Base-by-base conservation (phyloP, 2,329 filamentous ascomycete genomes). In the Alternaria tenuissima region DNA sequence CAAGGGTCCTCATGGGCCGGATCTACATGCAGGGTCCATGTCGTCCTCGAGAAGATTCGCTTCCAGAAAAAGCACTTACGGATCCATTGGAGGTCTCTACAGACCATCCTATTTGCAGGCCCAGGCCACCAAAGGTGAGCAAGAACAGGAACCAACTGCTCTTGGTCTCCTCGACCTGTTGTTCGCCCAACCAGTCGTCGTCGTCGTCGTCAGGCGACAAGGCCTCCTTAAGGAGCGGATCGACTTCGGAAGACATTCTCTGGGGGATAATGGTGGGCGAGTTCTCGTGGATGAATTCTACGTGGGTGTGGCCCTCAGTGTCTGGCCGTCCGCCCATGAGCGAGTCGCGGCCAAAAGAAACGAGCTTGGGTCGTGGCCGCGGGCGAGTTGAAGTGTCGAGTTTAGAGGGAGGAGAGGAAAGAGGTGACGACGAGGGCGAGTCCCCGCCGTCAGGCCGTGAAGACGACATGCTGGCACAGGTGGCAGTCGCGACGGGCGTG, bases 21-120 rank as follows among this genome's bases (percentile, higher is more conserved):
- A 43, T 43, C 18, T 51, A 32, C 42, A 59, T 44, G 52, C 61
- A 62, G 56, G 59, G 49, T 52, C 48, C 49, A 44, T 48, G n/a
- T 11, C 41, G 49, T 28, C 26, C 28, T 32, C 43, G 42, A 49
- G 12, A 43, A 51, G 16, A 4, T 52, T 24, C 30, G 3, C 16
- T n/a, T 30, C 11, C 6, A 6, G 44, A 22, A 52, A 51, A 48
- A 51, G 22, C 48, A 79, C 84, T 73, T 76, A 87, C 85, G 54
- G 94, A 97, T 69, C 94, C 94, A 81, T 96, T 94, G 55, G 93
- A 96, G 42, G 97, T 84, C 79, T 98, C 94, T 42, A 97, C 93
- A 1, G 94, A 94, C 94, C 94, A 98, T 28, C 94, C 93, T 68
- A 98, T 91, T 80, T 98, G 94, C 63, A 98, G 83, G 24, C 87